Base-by-base conservation (phyloP, 148 eudicot species). In the Vaccinium macrocarpon region DNA sequence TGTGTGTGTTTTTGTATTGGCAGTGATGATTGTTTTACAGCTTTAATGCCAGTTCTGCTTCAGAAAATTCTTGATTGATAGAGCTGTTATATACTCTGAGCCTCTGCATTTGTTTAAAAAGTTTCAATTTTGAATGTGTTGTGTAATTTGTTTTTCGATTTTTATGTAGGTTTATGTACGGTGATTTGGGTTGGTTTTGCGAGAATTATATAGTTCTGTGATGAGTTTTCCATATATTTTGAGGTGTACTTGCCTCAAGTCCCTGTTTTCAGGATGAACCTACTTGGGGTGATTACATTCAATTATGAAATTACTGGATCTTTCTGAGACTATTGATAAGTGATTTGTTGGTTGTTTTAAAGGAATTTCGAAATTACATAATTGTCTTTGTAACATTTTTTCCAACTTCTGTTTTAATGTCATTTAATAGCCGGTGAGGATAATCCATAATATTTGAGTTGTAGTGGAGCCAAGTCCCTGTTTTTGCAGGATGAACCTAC, bases 21-120 rank as follows among this genome's bases (percentile, higher is more conserved):
- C 91, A 4, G 62, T 93, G 94, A 91, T 35, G 94, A 91, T 53
- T 81, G 57, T 53, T 46, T 48, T 75, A 73, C 94, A 93, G 94
- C 93, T 90, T 88, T 81, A 76, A 90, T 85, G 98, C 96, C 98
- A 94, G 96, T 94, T 94, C 98, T 95, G 98, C 98, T 95, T 92
- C 98, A 83, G 98, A 95, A 83, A 93, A 92, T 89, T 91, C 91
- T 73, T 93, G 95, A 95, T 91, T 81, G 98, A 93, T 80, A 91
- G 86, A 93, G 95, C 97, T 92, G 97, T 90, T 56, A 52, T 51
- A 50, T 76, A 52, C 0, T 82, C 94, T 92, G 97, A 95, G 95
- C 94, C 89, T 50, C 32, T 51, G 2, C 29, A 46, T 48, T 21
- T 48, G 23, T n/a, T 10, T 76, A 6, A 2, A 19, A 9, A 0